Percentiles rank a stretch among this genome's conserved stretches.
Conservation (phyloP, 441 rosid species). For the Kokia cookei region DNA sequence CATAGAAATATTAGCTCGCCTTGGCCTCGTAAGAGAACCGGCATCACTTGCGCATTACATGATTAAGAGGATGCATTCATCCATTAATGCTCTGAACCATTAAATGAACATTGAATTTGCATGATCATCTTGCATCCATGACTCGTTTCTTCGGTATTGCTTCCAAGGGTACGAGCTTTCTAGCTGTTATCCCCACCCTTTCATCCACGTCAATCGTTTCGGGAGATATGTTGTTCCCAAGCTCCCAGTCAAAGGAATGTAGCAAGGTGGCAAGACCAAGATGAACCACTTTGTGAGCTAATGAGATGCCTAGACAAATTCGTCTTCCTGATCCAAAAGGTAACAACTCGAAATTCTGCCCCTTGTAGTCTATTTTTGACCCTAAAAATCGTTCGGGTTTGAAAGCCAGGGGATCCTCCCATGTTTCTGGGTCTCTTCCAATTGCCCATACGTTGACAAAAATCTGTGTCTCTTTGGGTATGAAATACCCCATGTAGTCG, state of each 20-base stretch:
- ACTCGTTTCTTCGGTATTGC: conserved; percentile 13
- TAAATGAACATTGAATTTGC: not conserved
- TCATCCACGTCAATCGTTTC: conserved; percentile 23
- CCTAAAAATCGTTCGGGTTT: conserved; percentile 28
- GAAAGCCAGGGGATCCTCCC: conserved; percentile 26
- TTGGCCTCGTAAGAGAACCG: not conserved
- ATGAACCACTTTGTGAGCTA: conserved; percentile 19
- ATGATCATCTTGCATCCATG: not conserved
- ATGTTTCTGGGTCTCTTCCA: conserved; percentile 23
- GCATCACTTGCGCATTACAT: not conserved
- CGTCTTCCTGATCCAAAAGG: conserved; percentile 36
- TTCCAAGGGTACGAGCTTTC: conserved; percentile 16
- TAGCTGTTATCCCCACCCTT: conserved; percentile 12
- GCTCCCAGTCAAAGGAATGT: conserved; percentile 28
- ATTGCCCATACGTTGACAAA: conserved; percentile 26
- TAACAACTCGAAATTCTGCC: conserved; percentile 21
- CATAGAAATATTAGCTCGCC: not conserved
- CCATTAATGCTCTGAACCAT: not conserved
- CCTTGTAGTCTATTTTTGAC: conserved; percentile 20
- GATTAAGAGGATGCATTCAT: not conserved
- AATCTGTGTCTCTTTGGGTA: conserved; percentile 23
- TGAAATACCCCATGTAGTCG: conserved; percentile 19
- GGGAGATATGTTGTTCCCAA: not conserved
- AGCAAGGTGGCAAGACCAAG: conserved; percentile 20
- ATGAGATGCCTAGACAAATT: conserved; percentile 23